Conservation (phyloP, 1,139 yeast genomes). For the Scheffersomyces cryptocercus region DNA sequence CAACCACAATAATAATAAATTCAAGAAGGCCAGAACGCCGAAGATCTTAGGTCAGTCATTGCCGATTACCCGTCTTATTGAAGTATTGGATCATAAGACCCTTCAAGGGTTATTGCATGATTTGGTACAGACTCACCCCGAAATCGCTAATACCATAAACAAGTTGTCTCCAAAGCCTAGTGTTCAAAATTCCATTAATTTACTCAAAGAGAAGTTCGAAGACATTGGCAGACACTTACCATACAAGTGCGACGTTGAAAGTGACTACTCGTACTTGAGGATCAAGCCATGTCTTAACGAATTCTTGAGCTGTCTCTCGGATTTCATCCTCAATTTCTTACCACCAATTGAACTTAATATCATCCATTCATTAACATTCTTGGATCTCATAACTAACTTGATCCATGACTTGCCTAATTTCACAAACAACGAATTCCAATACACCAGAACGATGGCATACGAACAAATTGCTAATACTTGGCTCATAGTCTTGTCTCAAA, state of each 20-base stretch:
- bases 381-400: conserved; percentile 65
- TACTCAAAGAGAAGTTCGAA: conserved; percentile 50
- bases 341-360: conserved; percentile 73
- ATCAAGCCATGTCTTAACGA: conserved; percentile 75
- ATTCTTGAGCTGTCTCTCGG: conserved; percentile 75
- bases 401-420: conserved; percentile 75
- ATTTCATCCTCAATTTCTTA: conserved; percentile 73
- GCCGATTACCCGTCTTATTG: conserved; percentile 63
- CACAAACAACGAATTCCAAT: conserved; percentile 68
- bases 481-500: conserved; percentile 58
- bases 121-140: conserved; percentile 63
- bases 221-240: conserved; percentile 58
- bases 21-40: conserved; percentile 40
- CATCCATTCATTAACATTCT: conserved; percentile 60
- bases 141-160: conserved; percentile 52
- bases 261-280: conserved; percentile 87
- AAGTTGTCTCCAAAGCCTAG: conserved; percentile 61
- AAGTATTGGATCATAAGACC: conserved; percentile 60
- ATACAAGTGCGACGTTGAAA: conserved; percentile 67
- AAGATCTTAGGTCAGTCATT: conserved; percentile 51
- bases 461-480: conserved; percentile 82
- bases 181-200: conserved; percentile 50
- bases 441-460: conserved; percentile 69
- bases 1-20: conserved; percentile 4
- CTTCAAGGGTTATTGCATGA: conserved; percentile 54